Evolutionary conservation across 768 basidiomycete species (phyloP), one percentile per base, ranked within the genome.

Genomic region (Lepiota subincarnata): DNA sequence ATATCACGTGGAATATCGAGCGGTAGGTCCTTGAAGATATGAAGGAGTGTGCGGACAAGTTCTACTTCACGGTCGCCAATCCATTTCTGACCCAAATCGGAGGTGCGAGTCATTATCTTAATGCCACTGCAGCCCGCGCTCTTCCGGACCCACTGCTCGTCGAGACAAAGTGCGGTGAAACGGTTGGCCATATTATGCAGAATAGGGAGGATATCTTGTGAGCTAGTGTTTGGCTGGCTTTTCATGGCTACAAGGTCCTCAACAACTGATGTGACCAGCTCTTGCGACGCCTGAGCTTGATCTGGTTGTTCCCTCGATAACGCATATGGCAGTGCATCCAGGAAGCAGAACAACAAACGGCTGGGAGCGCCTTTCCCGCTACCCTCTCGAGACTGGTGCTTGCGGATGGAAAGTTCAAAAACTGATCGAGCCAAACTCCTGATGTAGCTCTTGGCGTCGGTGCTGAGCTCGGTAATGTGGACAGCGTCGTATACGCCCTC

Each of bases 1-100:
- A 92, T 82, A 59, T 94, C 84, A 5, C 83, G 81, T 13, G 94
- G 91, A 18, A 94, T 77, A 61, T 98, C 95, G 58, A 82, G 80
- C 0, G 96, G 94, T 62, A 97, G 87, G 64, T 98, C 96, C 65
- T 98, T 97, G 44, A 99, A 74, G 56, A 95, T 86, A 62, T 93
- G 92, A 26, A 98, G 75, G 20, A 98, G 78, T 4, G 89, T 92
- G 48, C 94, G 89, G 49, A 93, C 82, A 57, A 97, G 82, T 58
- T 98, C 96, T 26, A 90, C 78, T 66, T 96, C 90, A 44, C 92
- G 85, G 50, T 95, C 90, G 56, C 81, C 78, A 50, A 92, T 78
- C 89, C 94, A 93, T 59, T 79, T 81, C 44, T 79, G 73, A 14
- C 87, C 88, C 37, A 97, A 68, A 11, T 84, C 80, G 1, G 87